These are phyloP conservation scores for Plasmodium vivax DNA, from an alignment of 169 alveolate genomes.

Conservation along the genomic window DNA sequence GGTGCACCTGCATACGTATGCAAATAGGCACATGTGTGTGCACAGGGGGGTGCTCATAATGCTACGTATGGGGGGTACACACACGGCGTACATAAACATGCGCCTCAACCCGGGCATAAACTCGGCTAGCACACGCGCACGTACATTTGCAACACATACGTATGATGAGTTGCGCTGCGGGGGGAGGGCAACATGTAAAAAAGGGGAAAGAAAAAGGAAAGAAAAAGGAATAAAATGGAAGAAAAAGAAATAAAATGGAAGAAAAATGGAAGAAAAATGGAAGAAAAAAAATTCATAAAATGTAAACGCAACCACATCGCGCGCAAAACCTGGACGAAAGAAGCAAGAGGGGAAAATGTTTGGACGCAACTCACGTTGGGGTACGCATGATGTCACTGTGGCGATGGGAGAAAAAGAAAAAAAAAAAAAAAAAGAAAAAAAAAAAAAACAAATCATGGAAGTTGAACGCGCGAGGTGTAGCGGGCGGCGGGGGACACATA, in stretches of 20 bases:
- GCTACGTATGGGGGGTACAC: background rate
- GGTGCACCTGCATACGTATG: conserved; percentile 8
- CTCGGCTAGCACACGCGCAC: background rate
- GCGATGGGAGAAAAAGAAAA: background rate
- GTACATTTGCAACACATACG: background rate
- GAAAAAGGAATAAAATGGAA: too few species aligned
- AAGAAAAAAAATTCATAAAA: background rate
- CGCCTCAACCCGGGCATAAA: background rate
- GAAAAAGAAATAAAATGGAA: too few species aligned
- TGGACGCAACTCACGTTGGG: background rate
- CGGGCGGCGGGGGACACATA: background rate
- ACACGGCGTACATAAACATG: background rate
- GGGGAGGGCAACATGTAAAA: background rate
- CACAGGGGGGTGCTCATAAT: background rate
- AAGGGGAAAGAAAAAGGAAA: background rate
- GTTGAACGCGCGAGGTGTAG: background rate
- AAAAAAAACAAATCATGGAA: background rate
- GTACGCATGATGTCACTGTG: background rate
- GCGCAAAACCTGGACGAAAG: background rate
- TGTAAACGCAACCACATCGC: conserved; percentile 5
- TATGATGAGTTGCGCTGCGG: background rate
- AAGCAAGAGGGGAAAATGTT: background rate
- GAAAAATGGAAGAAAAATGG: too few species aligned
- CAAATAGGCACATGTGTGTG: background rate
- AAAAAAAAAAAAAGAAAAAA: too few species aligned